Conservation (phyloP, 2,329 filamentous ascomycete genomes). For the Aspergillus melleus region DNA sequence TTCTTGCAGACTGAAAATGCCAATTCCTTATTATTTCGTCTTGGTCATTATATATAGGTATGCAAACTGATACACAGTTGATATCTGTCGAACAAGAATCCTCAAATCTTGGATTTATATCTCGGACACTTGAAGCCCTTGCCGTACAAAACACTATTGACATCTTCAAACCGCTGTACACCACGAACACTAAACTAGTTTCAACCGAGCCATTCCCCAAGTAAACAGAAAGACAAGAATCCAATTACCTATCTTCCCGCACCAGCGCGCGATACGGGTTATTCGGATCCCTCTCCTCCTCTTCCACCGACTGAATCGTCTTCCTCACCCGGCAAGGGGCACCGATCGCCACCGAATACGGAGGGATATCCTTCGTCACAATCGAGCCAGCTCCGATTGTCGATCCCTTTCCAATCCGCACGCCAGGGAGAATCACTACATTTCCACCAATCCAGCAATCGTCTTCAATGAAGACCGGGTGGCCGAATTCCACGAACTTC, state of each 20-base stretch:
- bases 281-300: slow-evolving; percentile 23
- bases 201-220: neutral
- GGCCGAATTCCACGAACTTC: slow-evolving; percentile 52
- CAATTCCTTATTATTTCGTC: too few species aligned
- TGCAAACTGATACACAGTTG: too few species aligned
- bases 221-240: neutral
- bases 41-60: too few species aligned
- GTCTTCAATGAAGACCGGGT: slow-evolving; percentile 49
- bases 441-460: slow-evolving; percentile 54
- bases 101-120: too few species aligned
- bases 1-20: too few species aligned
- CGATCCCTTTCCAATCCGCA: slow-evolving; percentile 43
- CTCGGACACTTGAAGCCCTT: neutral
- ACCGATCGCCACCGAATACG: slow-evolving; percentile 32
- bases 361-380: slow-evolving; percentile 40
- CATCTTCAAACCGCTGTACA: neutral
- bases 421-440: slow-evolving; percentile 45
- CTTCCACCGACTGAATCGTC: slow-evolving; percentile 23
- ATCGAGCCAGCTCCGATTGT: slow-evolving; percentile 43
- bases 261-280: slow-evolving; percentile 23
- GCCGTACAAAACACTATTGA: neutral
- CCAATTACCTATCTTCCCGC: slow-evolving; percentile 13
- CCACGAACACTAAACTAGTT: neutral
- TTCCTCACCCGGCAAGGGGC: slow-evolving; percentile 24
- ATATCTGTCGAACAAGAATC: too few species aligned